These are phyloP conservation scores for Zymoseptoria pseudotritici DNA, from an alignment of 2,329 filamentous ascomycete species.

Conservation along the genomic window DNA sequence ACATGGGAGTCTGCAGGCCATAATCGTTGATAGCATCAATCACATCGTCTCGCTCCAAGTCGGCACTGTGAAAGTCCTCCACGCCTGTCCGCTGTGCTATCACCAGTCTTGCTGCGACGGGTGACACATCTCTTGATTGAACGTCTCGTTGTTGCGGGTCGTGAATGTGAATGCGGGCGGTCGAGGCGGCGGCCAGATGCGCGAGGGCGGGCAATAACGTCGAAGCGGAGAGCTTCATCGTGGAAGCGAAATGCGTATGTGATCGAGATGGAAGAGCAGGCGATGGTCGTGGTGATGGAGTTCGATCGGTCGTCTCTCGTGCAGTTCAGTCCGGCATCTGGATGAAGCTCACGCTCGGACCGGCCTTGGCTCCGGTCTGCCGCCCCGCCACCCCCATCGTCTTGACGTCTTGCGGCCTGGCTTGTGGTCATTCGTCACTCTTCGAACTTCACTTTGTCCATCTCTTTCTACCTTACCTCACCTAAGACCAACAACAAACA, in stretches of 20 bases:
- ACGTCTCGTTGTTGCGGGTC: conserved; percentile 22
- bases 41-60: conserved; percentile 33
- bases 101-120: conserved; percentile 43
- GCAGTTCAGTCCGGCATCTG: background rate
- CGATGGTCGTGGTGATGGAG: conserved; percentile 2
- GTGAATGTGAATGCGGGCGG: conserved; percentile 33
- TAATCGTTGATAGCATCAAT: conserved; percentile 42
- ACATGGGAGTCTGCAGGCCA: conserved; percentile 36
- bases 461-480: background rate
- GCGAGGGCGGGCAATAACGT: conserved; percentile 35
- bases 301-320: background rate
- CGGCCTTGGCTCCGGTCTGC: background rate
- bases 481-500: background rate
- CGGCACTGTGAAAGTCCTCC: conserved; percentile 41
- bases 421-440: background rate
- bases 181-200: conserved; percentile 20
- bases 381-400: background rate
- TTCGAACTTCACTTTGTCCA: conserved; percentile 1
- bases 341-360: background rate
- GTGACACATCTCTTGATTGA: conserved; percentile 7
- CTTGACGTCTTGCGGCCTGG: conserved; percentile 3
- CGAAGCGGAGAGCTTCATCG: conserved; percentile 40
- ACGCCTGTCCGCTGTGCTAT: conserved; percentile 45
- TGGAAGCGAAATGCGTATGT: conserved; percentile 17
- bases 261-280: conserved; percentile 1